These are phyloP conservation scores for Cadophora sp. DNA, from an alignment of 2,329 filamentous ascomycete genomes.

Conservation along the genomic window DNA sequence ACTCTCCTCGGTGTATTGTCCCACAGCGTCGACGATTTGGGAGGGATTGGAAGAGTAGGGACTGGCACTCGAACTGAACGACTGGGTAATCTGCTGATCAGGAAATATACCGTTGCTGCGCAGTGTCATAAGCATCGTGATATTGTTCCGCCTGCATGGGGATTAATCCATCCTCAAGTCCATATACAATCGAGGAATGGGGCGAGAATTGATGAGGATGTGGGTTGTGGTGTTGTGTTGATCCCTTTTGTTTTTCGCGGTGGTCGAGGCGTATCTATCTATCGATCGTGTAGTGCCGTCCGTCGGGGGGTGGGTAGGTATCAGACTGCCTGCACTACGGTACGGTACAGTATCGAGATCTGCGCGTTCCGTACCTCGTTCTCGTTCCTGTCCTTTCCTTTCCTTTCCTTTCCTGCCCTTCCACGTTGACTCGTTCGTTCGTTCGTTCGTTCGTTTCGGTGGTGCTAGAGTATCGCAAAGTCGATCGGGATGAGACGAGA, in stretches of 20 bases:
- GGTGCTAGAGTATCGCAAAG: conserved; percentile 25
- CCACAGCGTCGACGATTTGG: conserved; percentile 29
- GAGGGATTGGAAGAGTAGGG: conserved; percentile 19
- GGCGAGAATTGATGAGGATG: neutral
- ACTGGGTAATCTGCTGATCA: conserved; percentile 39
- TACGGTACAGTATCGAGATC: neutral
- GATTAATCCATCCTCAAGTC: conserved; percentile 35
- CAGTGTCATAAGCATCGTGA: conserved; percentile 61
- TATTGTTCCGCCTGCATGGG: conserved; percentile 30
- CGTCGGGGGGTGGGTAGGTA: neutral
- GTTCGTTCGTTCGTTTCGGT: conserved; percentile 1
- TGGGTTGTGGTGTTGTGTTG: neutral
- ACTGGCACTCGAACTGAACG: conserved; percentile 36
- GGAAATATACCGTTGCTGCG: conserved; percentile 42
- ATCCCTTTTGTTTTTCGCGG: conserved; percentile 22
- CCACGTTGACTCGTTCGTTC: too few species aligned
- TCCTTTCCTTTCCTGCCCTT: too few species aligned
- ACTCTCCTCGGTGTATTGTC: conserved; percentile 31
- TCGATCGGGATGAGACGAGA: conserved; percentile 26
- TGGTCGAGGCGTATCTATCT: neutral
- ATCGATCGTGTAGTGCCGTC: neutral
- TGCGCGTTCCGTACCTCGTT: conserved; percentile 11
- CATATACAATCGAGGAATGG: neutral
- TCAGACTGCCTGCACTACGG: neutral
- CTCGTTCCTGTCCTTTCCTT: neutral